Conservation (phyloP, 2,329 filamentous ascomycete species). For the Fusarium phyllophilum region DNA sequence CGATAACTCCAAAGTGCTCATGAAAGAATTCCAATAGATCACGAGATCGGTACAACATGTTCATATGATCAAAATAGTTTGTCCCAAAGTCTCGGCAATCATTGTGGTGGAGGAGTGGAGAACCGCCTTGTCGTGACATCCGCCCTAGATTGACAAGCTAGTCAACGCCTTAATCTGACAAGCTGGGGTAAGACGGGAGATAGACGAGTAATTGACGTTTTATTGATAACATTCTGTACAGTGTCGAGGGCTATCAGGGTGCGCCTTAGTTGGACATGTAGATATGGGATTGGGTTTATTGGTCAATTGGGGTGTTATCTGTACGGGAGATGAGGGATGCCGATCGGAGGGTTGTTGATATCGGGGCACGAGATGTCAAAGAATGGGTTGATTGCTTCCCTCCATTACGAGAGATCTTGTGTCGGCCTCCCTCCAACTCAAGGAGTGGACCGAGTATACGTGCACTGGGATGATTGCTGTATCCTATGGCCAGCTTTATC, state of each 20-base stretch:
- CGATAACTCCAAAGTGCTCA: background rate
- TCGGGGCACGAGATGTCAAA: background rate
- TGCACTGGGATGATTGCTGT: too few species aligned
- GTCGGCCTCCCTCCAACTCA: background rate
- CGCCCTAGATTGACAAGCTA: slow-evolving; percentile 34
- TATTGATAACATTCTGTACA: background rate
- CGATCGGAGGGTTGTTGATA: background rate
- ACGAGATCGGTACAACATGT: background rate
- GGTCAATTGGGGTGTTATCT: slow-evolving; percentile 5
- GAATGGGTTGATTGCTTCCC: background rate
- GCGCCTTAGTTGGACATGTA: slow-evolving; percentile 10
- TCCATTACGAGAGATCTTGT: background rate
- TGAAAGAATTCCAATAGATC: background rate
- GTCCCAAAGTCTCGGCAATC: background rate
- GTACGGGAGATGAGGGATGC: background rate
- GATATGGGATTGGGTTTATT: background rate
- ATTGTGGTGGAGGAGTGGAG: slow-evolving; percentile 23
- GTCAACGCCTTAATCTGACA: slow-evolving; percentile 34
- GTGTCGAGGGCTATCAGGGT: background rate
- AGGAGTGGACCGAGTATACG: background rate
- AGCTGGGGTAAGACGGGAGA: slow-evolving; percentile 16
- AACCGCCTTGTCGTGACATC: slow-evolving; percentile 36
- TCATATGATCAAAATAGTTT: slow-evolving; percentile 16
- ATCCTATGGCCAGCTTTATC: background rate
- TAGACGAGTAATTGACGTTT: background rate